Evolutionary conservation across 306 rosid genomes (phyloP).

Genomic region (Vicia villosa): DNA sequence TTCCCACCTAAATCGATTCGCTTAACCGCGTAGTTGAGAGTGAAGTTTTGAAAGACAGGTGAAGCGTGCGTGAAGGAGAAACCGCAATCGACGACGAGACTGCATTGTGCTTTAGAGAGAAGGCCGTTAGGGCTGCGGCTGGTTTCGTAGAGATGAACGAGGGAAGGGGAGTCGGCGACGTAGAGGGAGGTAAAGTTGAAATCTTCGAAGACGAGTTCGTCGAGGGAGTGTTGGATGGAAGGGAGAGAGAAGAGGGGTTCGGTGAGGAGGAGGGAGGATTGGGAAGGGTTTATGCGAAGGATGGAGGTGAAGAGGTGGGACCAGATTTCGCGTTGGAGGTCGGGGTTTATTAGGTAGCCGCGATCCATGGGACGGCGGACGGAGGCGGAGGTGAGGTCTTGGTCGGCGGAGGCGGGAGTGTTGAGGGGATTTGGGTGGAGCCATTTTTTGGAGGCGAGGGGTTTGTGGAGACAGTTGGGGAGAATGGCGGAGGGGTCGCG

Average conservation of each 20-base stretch:
- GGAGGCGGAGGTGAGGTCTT: constrained; percentile 88
- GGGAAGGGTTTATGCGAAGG: constrained; percentile 62
- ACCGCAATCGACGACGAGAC: constrained; percentile 91
- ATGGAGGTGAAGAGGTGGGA: constrained; percentile 72
- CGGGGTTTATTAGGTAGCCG: constrained; percentile 87
- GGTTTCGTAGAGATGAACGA: constrained; percentile 84
- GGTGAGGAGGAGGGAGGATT: constrained; percentile 77
- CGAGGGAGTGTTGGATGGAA: constrained; percentile 76
- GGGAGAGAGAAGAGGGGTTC: constrained; percentile 89
- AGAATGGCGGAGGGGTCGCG: constrained; percentile 65
- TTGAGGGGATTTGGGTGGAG: constrained; percentile 58
- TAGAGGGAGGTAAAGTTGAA: constrained; percentile 71
- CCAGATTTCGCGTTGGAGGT: constrained; percentile 96
- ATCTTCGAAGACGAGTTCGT: constrained; percentile 89
- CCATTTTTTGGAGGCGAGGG: constrained; percentile 83
- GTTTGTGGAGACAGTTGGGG: constrained; percentile 80
- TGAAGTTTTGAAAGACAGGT: constrained; percentile 86
- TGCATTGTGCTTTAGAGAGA: constrained; percentile 75
- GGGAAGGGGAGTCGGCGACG: constrained; percentile 72
- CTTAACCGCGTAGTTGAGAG: constrained; percentile 71
- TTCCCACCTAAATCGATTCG: constrained; percentile 90
- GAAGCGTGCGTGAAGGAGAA: constrained; percentile 90
- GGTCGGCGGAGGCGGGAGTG: constrained; percentile 23
- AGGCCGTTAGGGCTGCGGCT: constrained; percentile 62
- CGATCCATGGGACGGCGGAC: constrained; percentile 93